These are phyloP conservation scores for Aspergillus diversus DNA, from an alignment of 495 filamentous ascomycete species.

Conservation along the genomic window DNA sequence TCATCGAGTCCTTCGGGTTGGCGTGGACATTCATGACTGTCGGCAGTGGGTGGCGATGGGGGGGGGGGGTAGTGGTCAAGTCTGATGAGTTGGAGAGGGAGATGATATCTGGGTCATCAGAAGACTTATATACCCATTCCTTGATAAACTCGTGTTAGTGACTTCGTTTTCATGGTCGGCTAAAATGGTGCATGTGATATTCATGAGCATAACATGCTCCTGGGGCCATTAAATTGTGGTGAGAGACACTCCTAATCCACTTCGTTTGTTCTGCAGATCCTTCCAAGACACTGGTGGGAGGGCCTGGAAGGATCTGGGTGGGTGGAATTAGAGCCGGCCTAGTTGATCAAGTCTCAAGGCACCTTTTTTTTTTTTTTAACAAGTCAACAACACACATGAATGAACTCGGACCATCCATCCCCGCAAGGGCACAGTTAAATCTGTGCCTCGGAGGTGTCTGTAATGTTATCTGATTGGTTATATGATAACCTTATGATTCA, in stretches of 20 bases:
- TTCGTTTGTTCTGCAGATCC: constrained; percentile 6
- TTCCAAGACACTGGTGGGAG: neutral
- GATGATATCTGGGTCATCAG: neutral
- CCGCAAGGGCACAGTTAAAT: too few relatives aligned
- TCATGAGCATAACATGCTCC: neutral
- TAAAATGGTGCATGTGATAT: constrained; percentile 1
- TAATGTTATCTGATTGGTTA: too few relatives aligned
- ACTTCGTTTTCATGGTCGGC: constrained; percentile 9
- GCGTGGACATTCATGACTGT: constrained; percentile 23
- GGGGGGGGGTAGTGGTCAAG: neutral
- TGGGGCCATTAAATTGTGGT: neutral
- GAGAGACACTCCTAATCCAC: neutral
- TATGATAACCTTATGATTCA: too few relatives aligned
- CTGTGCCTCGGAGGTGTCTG: too few relatives aligned
- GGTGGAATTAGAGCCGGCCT: too few relatives aligned
- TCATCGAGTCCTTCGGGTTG: constrained; percentile 42
- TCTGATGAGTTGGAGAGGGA: neutral
- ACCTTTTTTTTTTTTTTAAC: too few relatives aligned
- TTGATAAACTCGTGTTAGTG: neutral
- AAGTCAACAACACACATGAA: too few relatives aligned
- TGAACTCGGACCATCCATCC: too few relatives aligned
- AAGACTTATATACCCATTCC: neutral
- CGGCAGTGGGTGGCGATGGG: neutral
- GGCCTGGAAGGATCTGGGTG: too few relatives aligned
- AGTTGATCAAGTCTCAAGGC: too few relatives aligned